Percentiles rank a stretch among this genome's conserved stretches.
phyloP scores from a whole-genome alignment of 164 flowering plant genomes.

The Paratinospora sagittata region DNA sequence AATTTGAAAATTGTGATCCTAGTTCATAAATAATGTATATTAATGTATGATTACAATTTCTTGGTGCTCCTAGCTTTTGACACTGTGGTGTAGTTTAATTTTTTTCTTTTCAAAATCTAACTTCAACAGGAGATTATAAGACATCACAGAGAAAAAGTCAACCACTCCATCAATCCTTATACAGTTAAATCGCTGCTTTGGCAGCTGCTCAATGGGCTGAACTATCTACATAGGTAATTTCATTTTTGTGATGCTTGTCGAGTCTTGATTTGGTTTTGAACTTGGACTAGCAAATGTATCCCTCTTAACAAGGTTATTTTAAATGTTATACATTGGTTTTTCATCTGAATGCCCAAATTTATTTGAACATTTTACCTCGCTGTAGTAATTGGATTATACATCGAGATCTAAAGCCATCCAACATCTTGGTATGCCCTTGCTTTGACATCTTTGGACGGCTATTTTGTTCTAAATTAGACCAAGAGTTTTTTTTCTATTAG shows the following conservation, averaged over 20 bases:
- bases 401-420: constrained; percentile 96
- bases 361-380: constrained; percentile 6
- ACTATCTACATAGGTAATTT: constrained; percentile 82
- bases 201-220: constrained; percentile 98
- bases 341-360: background rate
- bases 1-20: no score
- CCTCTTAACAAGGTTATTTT: background rate
- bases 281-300: background rate
- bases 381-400: constrained; percentile 98
- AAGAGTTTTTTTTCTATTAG: background rate
- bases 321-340: background rate
- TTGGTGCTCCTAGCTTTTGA: background rate
- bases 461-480: background rate
- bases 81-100: background rate
- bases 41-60: background rate
- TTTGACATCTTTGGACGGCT: constrained; percentile 6
- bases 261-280: background rate
- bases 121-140: constrained; percentile 75
- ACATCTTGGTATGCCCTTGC: constrained; percentile 57
- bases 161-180: constrained; percentile 65
- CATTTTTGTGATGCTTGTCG: background rate
- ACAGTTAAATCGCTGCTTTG: constrained; percentile 90
- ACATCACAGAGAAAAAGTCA: constrained; percentile 92
- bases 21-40: background rate
- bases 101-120: background rate